phyloP scores from a whole-genome alignment of 164 flowering plant species.

The Chimonanthus praecox region DNA sequence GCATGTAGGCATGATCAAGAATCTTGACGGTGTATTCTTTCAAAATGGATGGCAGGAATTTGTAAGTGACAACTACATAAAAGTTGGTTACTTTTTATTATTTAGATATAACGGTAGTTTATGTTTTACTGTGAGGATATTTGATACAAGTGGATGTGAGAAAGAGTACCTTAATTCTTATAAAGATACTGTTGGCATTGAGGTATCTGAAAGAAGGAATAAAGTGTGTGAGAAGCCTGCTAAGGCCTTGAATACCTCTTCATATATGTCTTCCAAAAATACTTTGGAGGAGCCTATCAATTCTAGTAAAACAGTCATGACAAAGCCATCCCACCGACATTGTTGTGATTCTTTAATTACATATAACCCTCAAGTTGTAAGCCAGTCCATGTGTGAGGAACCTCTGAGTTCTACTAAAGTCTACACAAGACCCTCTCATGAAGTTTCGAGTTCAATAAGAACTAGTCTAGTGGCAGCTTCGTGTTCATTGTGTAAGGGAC shows the following conservation, averaged over 20 bases:
- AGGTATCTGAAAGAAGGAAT: not conserved
- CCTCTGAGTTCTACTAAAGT: not conserved
- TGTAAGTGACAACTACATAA: slow-evolving; percentile 47
- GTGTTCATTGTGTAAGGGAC: no score
- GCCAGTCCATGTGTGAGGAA: not conserved
- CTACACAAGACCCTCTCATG: not conserved
- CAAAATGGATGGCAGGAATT: slow-evolving; percentile 57
- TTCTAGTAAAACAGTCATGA: not conserved
- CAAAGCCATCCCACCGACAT: not conserved
- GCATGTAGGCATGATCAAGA: slow-evolving; percentile 35
- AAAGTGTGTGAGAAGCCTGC: not conserved
- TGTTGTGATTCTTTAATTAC: not conserved
- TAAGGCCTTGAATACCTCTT: not conserved
- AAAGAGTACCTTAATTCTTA: slow-evolving; percentile 25
- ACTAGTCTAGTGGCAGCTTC: no score
- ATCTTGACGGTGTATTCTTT: slow-evolving; percentile 28
- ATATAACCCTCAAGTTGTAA: not conserved
- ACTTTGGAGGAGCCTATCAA: not conserved
- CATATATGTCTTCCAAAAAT: not conserved
- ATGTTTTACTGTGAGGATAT: slow-evolving; percentile 53
- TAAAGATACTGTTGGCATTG: not conserved
- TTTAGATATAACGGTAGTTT: slow-evolving; percentile 59
- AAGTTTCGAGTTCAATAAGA: no score
- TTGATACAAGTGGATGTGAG: slow-evolving; percentile 63
- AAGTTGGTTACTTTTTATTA: slow-evolving; percentile 49